Evolutionary conservation across 2,329 filamentous ascomycete genomes (phyloP).

Genomic region (Apiospora kogelbergensis): DNA sequence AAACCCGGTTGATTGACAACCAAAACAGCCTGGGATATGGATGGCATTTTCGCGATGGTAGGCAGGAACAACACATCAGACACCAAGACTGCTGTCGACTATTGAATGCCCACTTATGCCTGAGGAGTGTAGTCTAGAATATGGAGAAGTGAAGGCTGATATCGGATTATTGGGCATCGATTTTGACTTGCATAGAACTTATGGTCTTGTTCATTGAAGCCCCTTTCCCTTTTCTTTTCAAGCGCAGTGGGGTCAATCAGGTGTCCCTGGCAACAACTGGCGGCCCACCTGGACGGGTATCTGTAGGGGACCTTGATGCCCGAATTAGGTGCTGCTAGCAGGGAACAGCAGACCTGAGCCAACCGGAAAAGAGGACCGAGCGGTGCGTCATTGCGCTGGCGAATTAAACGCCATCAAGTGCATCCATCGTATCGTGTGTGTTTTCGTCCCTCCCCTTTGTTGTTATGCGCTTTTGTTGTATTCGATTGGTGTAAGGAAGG

Average conservation of each 20-base stretch:
- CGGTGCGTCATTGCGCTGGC: constrained; percentile 2
- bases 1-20: neutral
- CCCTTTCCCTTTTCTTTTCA: neutral
- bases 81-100: too few species aligned
- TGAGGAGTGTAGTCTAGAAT: too few species aligned
- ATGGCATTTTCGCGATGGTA: too few species aligned
- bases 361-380: constrained; percentile 2
- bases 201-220: neutral
- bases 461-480: neutral
- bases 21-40: too few species aligned
- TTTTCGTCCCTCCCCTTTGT: neutral
- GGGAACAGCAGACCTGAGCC: neutral
- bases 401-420: neutral
- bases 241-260: too few species aligned
- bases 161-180: too few species aligned
- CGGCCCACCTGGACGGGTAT: neutral
- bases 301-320: neutral
- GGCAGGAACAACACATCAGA: neutral
- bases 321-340: neutral
- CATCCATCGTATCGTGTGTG: too few species aligned
- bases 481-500: neutral
- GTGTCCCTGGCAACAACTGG: neutral
- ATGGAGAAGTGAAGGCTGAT: too few species aligned
- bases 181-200: too few species aligned
- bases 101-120: too few species aligned